Evolutionary conservation across 2,329 filamentous ascomycete species (phyloP).

Genomic region (Botrytis pseudocinerea): DNA sequence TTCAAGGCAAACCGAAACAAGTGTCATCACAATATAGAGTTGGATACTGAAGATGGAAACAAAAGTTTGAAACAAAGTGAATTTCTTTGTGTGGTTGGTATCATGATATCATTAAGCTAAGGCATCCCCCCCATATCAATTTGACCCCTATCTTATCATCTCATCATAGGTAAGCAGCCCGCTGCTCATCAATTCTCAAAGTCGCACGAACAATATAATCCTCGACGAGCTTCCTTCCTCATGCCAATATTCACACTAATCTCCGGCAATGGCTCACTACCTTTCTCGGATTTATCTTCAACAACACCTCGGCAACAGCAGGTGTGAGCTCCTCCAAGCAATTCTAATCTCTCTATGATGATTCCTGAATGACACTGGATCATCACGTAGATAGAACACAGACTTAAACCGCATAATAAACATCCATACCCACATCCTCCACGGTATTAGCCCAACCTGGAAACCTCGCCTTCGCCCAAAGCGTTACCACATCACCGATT

Average conservation of each 20-base stretch:
- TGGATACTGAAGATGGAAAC: not conserved
- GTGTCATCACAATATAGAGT: not conserved
- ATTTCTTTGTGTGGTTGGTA: not conserved
- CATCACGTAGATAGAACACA: not conserved
- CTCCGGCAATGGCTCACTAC: not conserved
- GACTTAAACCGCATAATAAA: constrained; percentile 56
- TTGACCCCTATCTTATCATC: not conserved
- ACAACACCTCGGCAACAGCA: not conserved
- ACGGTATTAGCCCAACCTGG: constrained; percentile 54
- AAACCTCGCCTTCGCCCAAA: constrained; percentile 46
- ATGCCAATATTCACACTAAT: not conserved
- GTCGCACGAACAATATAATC: not conserved
- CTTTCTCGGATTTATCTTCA: not conserved
- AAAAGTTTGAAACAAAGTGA: not conserved
- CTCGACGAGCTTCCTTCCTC: not conserved
- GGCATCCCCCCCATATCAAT: not conserved
- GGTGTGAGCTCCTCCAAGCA: not conserved
- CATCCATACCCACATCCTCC: constrained; percentile 52
- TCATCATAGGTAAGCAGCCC: not conserved
- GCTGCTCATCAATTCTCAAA: not conserved
- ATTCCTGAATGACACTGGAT: not conserved
- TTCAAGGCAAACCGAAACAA: too few species aligned
- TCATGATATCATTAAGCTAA: not conserved
- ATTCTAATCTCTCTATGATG: not conserved
- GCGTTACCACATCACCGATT: constrained; percentile 29